Evolutionary conservation across 305 asterid genomes (phyloP).

Genomic region (Fraxinus paxiana): DNA sequence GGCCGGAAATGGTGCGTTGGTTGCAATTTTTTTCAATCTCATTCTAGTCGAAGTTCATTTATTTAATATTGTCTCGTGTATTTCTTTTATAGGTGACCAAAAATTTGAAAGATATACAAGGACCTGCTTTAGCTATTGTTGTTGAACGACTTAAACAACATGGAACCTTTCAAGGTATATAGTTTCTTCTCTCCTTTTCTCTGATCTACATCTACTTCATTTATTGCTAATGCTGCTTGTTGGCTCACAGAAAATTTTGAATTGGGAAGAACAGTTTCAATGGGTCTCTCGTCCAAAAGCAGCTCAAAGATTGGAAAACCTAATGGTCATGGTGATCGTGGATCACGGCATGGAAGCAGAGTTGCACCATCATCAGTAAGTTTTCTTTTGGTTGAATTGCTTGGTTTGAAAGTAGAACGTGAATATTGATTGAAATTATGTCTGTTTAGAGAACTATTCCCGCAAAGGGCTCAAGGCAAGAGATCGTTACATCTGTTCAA

Average conservation of each 20-base stretch:
- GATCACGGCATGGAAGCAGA: constrained; percentile 68
- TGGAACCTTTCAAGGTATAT: constrained; percentile 65
- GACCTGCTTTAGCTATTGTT: constrained; percentile 89
- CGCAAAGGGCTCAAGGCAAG: constrained; percentile 78
- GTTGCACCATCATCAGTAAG: constrained; percentile 74
- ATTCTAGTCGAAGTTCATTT: constrained; percentile 4
- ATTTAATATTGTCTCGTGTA: not conserved
- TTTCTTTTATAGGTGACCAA: constrained; percentile 57
- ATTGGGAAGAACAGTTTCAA: constrained; percentile 53
- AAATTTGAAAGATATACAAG: constrained; percentile 88
- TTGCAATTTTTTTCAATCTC: constrained; percentile 4
- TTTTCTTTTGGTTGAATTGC: constrained; percentile 30
- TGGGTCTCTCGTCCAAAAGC: constrained; percentile 52
- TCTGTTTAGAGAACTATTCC: constrained; percentile 57
- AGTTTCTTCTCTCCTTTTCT: constrained; percentile 15
- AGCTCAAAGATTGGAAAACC: constrained; percentile 66
- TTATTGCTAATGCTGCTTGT: constrained; percentile 21
- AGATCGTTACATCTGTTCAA: constrained; percentile 68
- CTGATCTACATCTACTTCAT: constrained; percentile 9
- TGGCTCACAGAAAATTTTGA: constrained; percentile 54
- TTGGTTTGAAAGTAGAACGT: not conserved
- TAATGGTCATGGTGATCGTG: constrained; percentile 56
- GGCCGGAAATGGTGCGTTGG: constrained; percentile 80
- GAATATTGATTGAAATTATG: constrained; percentile 22
- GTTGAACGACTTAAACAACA: constrained; percentile 72